Evolutionary conservation across 2,329 filamentous ascomycete species (phyloP).

Genomic region (Diaporthe vaccinii): DNA sequence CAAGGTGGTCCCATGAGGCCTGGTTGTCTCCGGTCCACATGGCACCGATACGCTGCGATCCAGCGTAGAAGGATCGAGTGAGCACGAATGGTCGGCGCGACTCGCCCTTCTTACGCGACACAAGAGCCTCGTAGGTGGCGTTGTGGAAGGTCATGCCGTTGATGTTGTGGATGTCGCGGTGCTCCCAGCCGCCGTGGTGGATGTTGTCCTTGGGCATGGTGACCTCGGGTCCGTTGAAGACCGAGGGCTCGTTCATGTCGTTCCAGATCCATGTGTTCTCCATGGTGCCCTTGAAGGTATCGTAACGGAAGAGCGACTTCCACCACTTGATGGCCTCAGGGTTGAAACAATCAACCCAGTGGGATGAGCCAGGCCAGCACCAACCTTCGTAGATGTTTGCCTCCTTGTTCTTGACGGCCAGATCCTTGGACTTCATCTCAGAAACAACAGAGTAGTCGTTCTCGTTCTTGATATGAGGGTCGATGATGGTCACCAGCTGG

Average conservation of each 20-base stretch:
- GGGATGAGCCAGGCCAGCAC: constrained; percentile 98
- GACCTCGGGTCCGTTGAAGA: constrained; percentile 98
- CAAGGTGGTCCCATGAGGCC: constrained; percentile 91
- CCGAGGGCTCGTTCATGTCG: constrained; percentile 99
- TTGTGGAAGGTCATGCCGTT: constrained; percentile 97
- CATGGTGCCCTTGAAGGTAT: constrained; percentile 86
- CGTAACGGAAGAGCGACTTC: constrained; percentile 88
- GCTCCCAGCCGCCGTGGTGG: constrained; percentile 92
- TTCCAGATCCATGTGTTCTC: constrained; percentile 97
- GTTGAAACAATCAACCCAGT: constrained; percentile 98
- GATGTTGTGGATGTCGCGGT: constrained; percentile 95
- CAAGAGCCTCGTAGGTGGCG: constrained; percentile 87
- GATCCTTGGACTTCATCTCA: constrained; percentile 85
- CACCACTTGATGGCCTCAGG: constrained; percentile 94
- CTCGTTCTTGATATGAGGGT: constrained; percentile 97
- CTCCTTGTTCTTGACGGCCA: constrained; percentile 92
- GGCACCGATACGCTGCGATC: constrained; percentile 88
- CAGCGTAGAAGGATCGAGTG: constrained; percentile 92
- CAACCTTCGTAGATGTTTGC: constrained; percentile 91
- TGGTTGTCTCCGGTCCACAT: constrained; percentile 99
- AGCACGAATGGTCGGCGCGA: constrained; percentile 89
- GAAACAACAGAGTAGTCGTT: constrained; percentile 82
- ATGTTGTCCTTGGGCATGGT: constrained; percentile 99
- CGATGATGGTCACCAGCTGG: constrained; percentile 94
- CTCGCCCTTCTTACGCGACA: constrained; percentile 89